Evolutionary conservation across 495 filamentous ascomycete species (phyloP).

Genomic region (Penicillium silybi): DNA sequence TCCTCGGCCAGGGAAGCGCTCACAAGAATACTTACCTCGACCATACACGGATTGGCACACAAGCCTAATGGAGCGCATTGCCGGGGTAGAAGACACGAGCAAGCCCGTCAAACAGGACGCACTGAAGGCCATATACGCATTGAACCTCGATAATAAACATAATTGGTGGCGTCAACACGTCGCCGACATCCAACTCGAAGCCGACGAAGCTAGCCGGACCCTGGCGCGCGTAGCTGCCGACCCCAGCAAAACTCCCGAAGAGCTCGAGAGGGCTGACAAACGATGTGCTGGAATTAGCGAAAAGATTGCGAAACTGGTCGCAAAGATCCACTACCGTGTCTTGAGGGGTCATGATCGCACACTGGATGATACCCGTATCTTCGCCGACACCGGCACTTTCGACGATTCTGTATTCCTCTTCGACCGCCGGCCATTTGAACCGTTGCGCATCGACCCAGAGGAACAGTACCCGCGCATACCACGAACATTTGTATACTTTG

Average conservation of each 20-base stretch:
- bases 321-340: conserved; percentile 21
- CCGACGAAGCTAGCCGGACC: conserved; percentile 24
- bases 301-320: conserved; percentile 1
- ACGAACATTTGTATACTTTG: conserved; percentile 33
- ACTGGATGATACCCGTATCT: conserved; percentile 24
- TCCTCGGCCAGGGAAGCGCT: conserved; percentile 7
- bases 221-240: conserved; percentile 33
- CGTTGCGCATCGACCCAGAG: conserved; percentile 41
- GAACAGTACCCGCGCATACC: conserved; percentile 54
- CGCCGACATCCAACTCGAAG: conserved; percentile 20
- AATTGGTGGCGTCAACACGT: conserved; percentile 23
- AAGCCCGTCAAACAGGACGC: background rate
- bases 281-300: conserved; percentile 15
- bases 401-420: conserved; percentile 51
- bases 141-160: conserved; percentile 32
- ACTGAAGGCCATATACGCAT: background rate
- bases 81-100: background rate
- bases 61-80: conserved; percentile 8
- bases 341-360: conserved; percentile 2
- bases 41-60: conserved; percentile 17
- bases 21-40: conserved; percentile 20
- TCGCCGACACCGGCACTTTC: conserved; percentile 14
- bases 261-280: conserved; percentile 29
- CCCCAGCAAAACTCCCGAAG: conserved; percentile 16
- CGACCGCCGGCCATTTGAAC: conserved; percentile 61